phyloP scores from a whole-genome alignment of 116 monocot species.

The Posidonia oceanica region DNA sequence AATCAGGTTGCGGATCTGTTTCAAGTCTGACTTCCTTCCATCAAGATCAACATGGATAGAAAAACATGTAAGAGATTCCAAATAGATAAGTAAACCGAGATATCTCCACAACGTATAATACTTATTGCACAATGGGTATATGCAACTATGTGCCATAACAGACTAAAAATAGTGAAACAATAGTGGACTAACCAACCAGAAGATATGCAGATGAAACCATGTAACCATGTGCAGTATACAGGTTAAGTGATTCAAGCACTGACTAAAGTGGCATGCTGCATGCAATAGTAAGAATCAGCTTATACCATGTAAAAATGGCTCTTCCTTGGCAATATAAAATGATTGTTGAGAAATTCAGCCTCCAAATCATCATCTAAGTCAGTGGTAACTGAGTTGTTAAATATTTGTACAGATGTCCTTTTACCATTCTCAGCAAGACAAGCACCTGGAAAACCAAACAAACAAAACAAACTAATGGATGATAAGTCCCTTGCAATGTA shows the following conservation, averaged over 20 bases:
- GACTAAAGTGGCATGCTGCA: not conserved
- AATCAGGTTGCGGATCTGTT: constrained; percentile 56
- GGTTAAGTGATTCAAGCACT: not conserved
- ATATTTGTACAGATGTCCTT: constrained; percentile 27
- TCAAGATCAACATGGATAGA: not conserved
- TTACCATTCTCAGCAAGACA: constrained; percentile 6
- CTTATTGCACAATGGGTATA: not conserved
- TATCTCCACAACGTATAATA: not conserved
- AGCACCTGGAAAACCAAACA: constrained; percentile 17
- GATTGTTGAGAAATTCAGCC: constrained; percentile 40
- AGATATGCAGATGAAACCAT: not conserved
- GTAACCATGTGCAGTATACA: no score
- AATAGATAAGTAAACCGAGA: not conserved
- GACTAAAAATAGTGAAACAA: not conserved
- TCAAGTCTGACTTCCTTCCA: constrained; percentile 71
- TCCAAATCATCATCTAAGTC: constrained; percentile 39
- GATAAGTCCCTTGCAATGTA: not conserved
- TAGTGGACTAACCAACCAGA: not conserved
- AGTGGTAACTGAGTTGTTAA: constrained; percentile 45
- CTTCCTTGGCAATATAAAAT: constrained; percentile 51
- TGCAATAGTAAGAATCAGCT: not conserved
- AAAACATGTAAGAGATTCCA: not conserved
- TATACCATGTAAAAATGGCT: constrained; percentile 73
- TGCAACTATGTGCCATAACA: not conserved
- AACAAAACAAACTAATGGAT: not conserved